Evolutionary conservation across 768 basidiomycete genomes (phyloP), one percentile per base, ranked within the genome.

Genomic region (Botryobasidium botryosum): DNA sequence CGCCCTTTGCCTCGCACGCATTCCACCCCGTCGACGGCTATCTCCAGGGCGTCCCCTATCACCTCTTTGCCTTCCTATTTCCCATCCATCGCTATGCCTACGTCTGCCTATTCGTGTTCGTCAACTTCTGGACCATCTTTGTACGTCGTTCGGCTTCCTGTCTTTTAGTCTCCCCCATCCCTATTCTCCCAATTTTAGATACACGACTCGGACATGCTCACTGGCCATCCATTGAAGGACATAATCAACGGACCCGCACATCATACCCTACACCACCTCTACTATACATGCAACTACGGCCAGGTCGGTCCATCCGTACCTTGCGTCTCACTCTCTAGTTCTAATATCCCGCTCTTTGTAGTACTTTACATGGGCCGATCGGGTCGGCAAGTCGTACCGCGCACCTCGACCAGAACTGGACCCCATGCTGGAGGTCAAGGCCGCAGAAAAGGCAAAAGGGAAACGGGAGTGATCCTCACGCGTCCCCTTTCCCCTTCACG

Each of bases 131-230:
- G 94, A 77, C 67, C 50, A 90, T 97, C 59, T 70, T 94, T 48
- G 85, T 86, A 57, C 42, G 77, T 68, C 40, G 18, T 26, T 21
- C 18, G 2, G 18, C 35, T 36, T 21, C 20, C 35, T 29, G 17
- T 99, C 55, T 91, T 50, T 90, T 90, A 65, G 69, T 84, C 52
- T 85, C 78, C 65, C 15, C 91, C 35, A 85, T 96, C 66, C 92
- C 92, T 1, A 15, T 45, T 36, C 24, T 25, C 23, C 12, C 35
- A 8, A 3, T 21, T 44, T 17, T 56, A 88, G 86, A 99, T 99
- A 53, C 92, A 99, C 58, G 94, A 99, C 62, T 91, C 87, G 3
- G 94, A 97, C 65, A 97, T 99, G 92, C 75, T 97, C 56, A 85
- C 86, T 23, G 91, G 82, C 3, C 80, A 86, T 58, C 66, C 77